These are phyloP conservation scores for Sugiyamaella qingdaonensis DNA, from an alignment of 805 yeast species.

Conservation along the genomic window DNA sequence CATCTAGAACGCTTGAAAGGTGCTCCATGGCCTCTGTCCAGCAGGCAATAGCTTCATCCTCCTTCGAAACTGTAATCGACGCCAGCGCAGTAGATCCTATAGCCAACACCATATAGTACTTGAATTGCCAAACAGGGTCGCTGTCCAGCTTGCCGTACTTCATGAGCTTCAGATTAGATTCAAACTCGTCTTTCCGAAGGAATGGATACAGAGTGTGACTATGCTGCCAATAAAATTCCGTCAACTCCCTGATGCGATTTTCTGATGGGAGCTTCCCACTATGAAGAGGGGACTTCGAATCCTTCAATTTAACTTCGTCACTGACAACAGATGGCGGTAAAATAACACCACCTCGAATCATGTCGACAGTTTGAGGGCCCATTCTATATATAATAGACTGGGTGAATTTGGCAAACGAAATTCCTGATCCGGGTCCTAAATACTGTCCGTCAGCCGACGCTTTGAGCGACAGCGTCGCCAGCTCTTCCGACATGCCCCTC, in stretches of 20 bases:
- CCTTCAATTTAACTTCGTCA: background rate
- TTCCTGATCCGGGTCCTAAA: constrained; percentile 24
- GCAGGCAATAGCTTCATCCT: constrained; percentile 36
- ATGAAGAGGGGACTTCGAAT: background rate
- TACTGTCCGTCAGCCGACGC: constrained; percentile 24
- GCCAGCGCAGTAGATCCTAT: constrained; percentile 51
- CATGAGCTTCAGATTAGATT: constrained; percentile 9
- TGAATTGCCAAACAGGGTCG: constrained; percentile 34
- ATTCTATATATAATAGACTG: constrained; percentile 17
- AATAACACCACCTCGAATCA: constrained; percentile 14
- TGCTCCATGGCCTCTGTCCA: constrained; percentile 41
- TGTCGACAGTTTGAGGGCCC: constrained; percentile 13
- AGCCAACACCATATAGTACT: constrained; percentile 50
- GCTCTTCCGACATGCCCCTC: constrained; percentile 9
- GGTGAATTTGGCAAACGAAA: constrained; percentile 23
- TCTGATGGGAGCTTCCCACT: constrained; percentile 8
- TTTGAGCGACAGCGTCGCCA: constrained; percentile 19
- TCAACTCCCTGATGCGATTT: constrained; percentile 16
- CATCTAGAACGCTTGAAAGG: constrained; percentile 36
- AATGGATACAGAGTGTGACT: constrained; percentile 23
- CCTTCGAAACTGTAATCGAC: constrained; percentile 18
- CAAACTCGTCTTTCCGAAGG: constrained; percentile 12
- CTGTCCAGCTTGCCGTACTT: background rate
- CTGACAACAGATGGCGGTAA: background rate
- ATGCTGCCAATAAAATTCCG: constrained; percentile 21